Percentiles rank a stretch among this genome's conserved stretches.
phyloP scores from a whole-genome alignment of 352 stramenopile genomes.

The Phytopythium kandeliae region DNA sequence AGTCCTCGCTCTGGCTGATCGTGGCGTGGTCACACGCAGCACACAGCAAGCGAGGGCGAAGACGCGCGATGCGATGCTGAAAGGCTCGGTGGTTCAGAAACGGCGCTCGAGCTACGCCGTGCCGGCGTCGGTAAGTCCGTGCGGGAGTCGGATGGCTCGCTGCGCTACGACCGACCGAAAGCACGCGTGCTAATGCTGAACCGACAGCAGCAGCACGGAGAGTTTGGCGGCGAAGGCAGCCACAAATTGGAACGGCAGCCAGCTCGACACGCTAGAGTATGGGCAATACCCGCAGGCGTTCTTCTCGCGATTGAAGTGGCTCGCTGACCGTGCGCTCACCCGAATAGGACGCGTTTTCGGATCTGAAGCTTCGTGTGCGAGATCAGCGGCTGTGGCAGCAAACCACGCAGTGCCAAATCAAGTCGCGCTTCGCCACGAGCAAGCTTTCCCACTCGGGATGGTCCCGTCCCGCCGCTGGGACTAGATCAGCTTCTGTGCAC shows the following conservation, averaged over 20 bases:
- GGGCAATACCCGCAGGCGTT: not conserved
- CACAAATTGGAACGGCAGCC: not conserved
- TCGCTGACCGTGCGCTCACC: not conserved
- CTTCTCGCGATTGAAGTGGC: no score
- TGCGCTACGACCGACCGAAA: no score
- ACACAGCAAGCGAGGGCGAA: no score
- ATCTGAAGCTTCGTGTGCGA: slow-evolving; percentile 26
- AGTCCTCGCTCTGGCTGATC: not conserved
- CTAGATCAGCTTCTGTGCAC: not conserved
- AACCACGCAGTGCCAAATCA: slow-evolving; percentile 1
- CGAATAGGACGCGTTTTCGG: slow-evolving; percentile 17
- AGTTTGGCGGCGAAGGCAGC: not conserved
- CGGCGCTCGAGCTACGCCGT: slow-evolving; percentile 3
- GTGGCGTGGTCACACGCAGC: not conserved
- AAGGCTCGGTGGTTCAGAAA: slow-evolving; percentile 6
- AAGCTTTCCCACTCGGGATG: not conserved
- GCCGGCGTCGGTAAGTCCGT: not conserved
- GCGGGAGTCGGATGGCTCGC: not conserved
- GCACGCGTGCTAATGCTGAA: no score
- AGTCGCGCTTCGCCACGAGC: not conserved
- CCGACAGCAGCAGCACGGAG: not conserved
- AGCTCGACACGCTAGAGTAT: not conserved
- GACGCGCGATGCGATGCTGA: slow-evolving; percentile 6
- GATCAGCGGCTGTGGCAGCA: slow-evolving; percentile 5
- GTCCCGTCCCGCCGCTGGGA: not conserved